Evolutionary conservation across 495 filamentous ascomycete species (phyloP), one percentile per base, ranked within the genome.

Genomic region (Neurospora sp.): DNA sequence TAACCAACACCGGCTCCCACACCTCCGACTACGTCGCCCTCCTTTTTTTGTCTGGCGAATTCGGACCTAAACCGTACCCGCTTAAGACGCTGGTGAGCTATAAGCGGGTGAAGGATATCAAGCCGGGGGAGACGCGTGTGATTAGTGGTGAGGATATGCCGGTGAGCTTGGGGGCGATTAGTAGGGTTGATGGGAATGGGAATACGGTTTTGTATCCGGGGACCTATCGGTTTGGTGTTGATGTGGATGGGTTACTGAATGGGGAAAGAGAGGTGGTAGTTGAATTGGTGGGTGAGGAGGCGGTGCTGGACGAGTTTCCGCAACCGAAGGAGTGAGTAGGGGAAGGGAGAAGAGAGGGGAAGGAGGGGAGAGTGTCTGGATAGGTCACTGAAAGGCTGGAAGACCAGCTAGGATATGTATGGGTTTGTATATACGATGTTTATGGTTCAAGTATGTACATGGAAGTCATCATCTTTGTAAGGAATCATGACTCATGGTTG

Each of bases 161-260:
- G 6, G 88, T 86, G 16, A 84, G 81, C 69, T 74, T 92, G 20
- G 54, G 23, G 0, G 54, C 54, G 12, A 16, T 62, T 35, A 85
- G 85, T 0, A 81, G 90, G 11, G 83, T 84, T 0, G 86, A 91
- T 72, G 83, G 84, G 40, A 73, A 73, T 2, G 90, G 90, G 0
- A 86, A 90, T 75, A 79, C 80, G 54, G 82, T 89, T 38, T 69
- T 92, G 66, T 91, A 89, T 76, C 89, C 90, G 1, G 90, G 90
- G 0, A 76, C 78, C 1, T 92, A 92, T 76, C 83, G 82, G 39
- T 48, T 92, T 73, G 20, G 2, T 59, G 20, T 79, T 85, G 39
- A 74, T 91, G 72, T 92, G 74, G 89, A 91, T 10, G 31, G 31
- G 31, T 31, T 31, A 31, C 31, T 31, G 31, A 31, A 31, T 31